These are phyloP conservation scores for Thielaviopsis euricoi DNA, from an alignment of 2,329 filamentous ascomycete genomes.

Conservation along the genomic window DNA sequence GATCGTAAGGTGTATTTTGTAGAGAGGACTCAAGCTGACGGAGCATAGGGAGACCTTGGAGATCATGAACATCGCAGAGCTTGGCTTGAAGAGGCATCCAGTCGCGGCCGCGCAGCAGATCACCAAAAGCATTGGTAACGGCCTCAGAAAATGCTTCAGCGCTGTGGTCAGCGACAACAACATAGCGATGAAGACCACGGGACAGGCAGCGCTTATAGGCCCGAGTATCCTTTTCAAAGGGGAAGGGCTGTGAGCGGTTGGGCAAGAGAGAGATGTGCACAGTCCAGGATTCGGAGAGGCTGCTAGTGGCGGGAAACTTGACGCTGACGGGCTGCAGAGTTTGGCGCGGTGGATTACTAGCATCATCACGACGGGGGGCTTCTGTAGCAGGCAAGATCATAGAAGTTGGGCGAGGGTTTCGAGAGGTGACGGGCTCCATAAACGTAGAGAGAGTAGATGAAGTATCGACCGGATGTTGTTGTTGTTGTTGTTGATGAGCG, in stretches of 20 bases:
- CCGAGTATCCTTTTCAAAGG: slow-evolving; percentile 44
- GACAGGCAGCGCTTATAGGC: slow-evolving; percentile 46
- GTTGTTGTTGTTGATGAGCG: background rate
- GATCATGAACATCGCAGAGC: slow-evolving; percentile 36
- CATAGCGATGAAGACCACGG: slow-evolving; percentile 40
- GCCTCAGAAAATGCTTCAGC: slow-evolving; percentile 32
- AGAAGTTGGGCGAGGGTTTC: slow-evolving; percentile 8
- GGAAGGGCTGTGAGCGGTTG: slow-evolving; percentile 35
- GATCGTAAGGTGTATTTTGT: slow-evolving; percentile 28
- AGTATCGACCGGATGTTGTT: background rate
- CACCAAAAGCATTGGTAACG: slow-evolving; percentile 31
- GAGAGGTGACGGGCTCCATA: background rate
- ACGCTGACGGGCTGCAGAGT: slow-evolving; percentile 11
- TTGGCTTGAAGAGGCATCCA: slow-evolving; percentile 44
- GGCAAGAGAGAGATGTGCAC: slow-evolving; percentile 44
- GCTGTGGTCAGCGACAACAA: slow-evolving; percentile 33
- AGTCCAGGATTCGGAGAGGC: slow-evolving; percentile 31
- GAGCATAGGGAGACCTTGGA: slow-evolving; percentile 42
- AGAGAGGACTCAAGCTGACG: slow-evolving; percentile 31
- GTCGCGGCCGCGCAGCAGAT: slow-evolving; percentile 30
- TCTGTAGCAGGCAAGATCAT: slow-evolving; percentile 10
- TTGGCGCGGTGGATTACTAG: slow-evolving; percentile 9
- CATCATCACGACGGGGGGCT: slow-evolving; percentile 8
- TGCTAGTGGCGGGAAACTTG: slow-evolving; percentile 11
- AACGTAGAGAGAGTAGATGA: background rate